phyloP scores from a whole-genome alignment of 2,329 filamentous ascomycete genomes.

The Fusarium anthophilum region DNA sequence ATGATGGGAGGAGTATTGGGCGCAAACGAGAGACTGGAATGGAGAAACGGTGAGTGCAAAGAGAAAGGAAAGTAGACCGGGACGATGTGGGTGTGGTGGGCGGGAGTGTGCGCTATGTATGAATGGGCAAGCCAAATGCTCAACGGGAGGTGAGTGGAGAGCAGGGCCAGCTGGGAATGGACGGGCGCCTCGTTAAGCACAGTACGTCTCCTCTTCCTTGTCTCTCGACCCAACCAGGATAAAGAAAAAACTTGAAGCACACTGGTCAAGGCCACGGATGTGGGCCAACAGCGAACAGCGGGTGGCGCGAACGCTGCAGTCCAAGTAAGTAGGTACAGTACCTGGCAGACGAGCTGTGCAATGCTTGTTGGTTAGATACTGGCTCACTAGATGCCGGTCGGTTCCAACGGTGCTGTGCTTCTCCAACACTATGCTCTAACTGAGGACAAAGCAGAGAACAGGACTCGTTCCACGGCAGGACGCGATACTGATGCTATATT shows the following conservation, averaged over 20 bases:
- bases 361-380: conserved; percentile 23
- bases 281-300: conserved; percentile 42
- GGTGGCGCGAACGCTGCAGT: conserved; percentile 44
- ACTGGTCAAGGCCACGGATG: conserved; percentile 31
- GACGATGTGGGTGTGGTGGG: conserved; percentile 40
- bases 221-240: conserved; percentile 9
- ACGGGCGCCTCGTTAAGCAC: conserved; percentile 3
- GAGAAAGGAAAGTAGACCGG: conserved; percentile 38
- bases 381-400: conserved; percentile 3
- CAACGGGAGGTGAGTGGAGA: conserved; percentile 21
- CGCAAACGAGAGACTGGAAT: conserved; percentile 49
- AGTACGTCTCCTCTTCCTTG: conserved; percentile 18
- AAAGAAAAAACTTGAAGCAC: conserved; percentile 12
- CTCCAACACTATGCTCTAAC: conserved; percentile 4
- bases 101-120: conserved; percentile 42
- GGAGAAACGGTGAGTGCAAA: conserved; percentile 45
- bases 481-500: conserved; percentile 11
- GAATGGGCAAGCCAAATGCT: conserved; percentile 21
- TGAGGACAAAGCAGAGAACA: background rate
- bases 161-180: conserved; percentile 27
- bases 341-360: conserved; percentile 27
- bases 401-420: conserved; percentile 23
- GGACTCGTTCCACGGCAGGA: background rate
- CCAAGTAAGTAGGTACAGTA: conserved; percentile 32
- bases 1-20: conserved; percentile 36